phyloP scores from a whole-genome alignment of 108 stramenopile genomes.

The Pseudonitzschia multistriata region DNA sequence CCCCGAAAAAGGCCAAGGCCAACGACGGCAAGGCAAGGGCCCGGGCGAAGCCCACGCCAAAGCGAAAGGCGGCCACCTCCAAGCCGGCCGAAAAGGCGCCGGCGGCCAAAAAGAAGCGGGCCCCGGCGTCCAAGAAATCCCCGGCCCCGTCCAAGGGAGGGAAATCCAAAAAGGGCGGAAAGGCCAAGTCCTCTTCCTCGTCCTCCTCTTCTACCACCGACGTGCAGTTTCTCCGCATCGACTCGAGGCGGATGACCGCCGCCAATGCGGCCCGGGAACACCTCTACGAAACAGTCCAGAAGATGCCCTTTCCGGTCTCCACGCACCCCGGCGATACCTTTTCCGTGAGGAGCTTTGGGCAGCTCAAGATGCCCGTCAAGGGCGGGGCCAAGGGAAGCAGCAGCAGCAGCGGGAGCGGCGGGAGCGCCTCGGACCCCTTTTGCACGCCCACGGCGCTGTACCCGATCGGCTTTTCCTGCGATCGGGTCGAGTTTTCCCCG shows the following conservation, averaged over 20 bases:
- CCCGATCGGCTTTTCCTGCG: constrained; percentile 83
- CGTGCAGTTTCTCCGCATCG: constrained; percentile 19
- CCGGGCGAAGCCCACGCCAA: neutral
- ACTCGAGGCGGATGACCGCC: constrained; percentile 52
- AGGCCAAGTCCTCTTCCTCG: constrained; percentile 5
- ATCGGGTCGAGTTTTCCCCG: constrained; percentile 78
- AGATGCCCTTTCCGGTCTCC: constrained; percentile 48
- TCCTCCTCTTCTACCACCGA: constrained; percentile 10
- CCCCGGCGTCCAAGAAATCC: constrained; percentile 29
- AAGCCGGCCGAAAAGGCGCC: constrained; percentile 10
- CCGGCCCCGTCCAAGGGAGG: constrained; percentile 16
- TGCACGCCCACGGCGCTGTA: constrained; percentile 57
- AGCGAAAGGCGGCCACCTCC: constrained; percentile 14
- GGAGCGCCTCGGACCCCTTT: constrained; percentile 26
- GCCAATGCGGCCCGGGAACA: constrained; percentile 52
- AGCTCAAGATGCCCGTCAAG: constrained; percentile 38
- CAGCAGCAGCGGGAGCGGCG: neutral
- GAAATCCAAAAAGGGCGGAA: constrained; percentile 35
- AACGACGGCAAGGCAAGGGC: constrained; percentile 1
- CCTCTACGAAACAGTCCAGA: constrained; percentile 49
- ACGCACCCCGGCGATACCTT: constrained; percentile 31
- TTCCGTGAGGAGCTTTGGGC: constrained; percentile 70
- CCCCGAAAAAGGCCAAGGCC: constrained; percentile 2
- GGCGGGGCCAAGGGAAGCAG: neutral
- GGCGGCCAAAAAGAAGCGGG: constrained; percentile 25